Percentiles rank a stretch among this genome's conserved stretches.
Evolutionary conservation across 1,284 basidiomycete species (phyloP).

Genomic region (Spongispora temasekensis): DNA sequence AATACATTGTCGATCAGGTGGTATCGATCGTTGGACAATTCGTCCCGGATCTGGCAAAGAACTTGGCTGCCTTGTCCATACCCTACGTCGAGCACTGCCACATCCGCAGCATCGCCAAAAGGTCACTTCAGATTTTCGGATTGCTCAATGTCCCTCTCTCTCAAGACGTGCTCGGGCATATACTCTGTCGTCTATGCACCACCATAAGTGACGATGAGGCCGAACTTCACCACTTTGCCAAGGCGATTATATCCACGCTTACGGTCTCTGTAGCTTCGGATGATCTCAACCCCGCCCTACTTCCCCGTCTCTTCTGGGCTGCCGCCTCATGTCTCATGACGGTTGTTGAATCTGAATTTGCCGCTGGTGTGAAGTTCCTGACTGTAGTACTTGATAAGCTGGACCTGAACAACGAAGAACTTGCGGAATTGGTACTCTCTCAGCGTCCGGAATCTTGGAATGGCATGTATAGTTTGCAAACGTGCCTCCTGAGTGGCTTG

Average conservation of each 20-base stretch:
- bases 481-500: conserved; percentile 77
- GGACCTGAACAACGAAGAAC: conserved; percentile 69
- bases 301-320: conserved; percentile 91
- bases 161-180: conserved; percentile 73
- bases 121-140: conserved; percentile 90
- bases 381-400: conserved; percentile 71
- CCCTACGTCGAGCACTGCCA: conserved; percentile 88
- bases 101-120: conserved; percentile 83
- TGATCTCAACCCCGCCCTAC: conserved; percentile 58
- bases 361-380: conserved; percentile 69
- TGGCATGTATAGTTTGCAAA: conserved; percentile 67
- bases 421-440: conserved; percentile 63
- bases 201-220: conserved; percentile 76
- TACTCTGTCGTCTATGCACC: conserved; percentile 83
- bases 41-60: conserved; percentile 65
- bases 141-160: conserved; percentile 77
- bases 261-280: conserved; percentile 63
- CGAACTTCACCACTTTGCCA: conserved; percentile 79
- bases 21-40: conserved; percentile 72
- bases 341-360: conserved; percentile 82
- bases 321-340: conserved; percentile 82
- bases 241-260: conserved; percentile 83
- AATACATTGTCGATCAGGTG: conserved; percentile 64
- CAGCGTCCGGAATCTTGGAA: conserved; percentile 78
- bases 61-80: conserved; percentile 83